Base-by-base conservation (phyloP, 139 green algal species). In the Chlamydomonas eustigma region DNA sequence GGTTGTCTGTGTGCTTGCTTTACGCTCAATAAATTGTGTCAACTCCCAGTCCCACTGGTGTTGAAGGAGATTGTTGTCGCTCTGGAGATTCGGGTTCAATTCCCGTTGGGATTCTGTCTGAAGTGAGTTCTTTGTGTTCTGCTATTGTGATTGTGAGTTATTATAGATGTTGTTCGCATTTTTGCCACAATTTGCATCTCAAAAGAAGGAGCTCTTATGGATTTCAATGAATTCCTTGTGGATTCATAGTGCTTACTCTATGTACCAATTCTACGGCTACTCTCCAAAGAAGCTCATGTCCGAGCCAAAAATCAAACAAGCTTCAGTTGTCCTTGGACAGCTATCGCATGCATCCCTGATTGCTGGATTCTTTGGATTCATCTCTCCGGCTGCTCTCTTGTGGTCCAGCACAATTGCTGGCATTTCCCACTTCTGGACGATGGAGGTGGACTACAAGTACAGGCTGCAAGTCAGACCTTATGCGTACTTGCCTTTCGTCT, bases 391-490 rank as follows among this genome's bases (percentile, higher is more conserved):
- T 12, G 18, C 44, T 28, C 18, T 58, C 44, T 12, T 58, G 12
- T 58, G 44, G 44, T 12, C 44, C 12, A 58, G 44, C 44, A 58
- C 44, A 18, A 12, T 58, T 12, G 12, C 18, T 18, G 44, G 44
- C 44, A 58, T 58, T 12, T 58, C 44, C 12, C 44, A 58, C 44
- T 58, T 58, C 44, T 58, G 44, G 44, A 58, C 44, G 12, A 58
- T 58, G 44, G 44, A 58, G 44, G 44, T 58, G 12, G 44, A 58
- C 44, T 58, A 58, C 44, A 58, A 58, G 44, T 58, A 58, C 18
- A 58, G 44, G 44, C 44, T 58, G 18, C 44, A 58, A 58, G 44
- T 58, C 12, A 58, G 44, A 18, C 44, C 44, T 12, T 58, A 18
- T 12, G 44, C 44, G 12, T 58, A 58, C 44, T 18, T 58, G 44